Evolutionary conservation across 2,329 filamentous ascomycete genomes (phyloP).

Genomic region (Polytolypa hystricis): DNA sequence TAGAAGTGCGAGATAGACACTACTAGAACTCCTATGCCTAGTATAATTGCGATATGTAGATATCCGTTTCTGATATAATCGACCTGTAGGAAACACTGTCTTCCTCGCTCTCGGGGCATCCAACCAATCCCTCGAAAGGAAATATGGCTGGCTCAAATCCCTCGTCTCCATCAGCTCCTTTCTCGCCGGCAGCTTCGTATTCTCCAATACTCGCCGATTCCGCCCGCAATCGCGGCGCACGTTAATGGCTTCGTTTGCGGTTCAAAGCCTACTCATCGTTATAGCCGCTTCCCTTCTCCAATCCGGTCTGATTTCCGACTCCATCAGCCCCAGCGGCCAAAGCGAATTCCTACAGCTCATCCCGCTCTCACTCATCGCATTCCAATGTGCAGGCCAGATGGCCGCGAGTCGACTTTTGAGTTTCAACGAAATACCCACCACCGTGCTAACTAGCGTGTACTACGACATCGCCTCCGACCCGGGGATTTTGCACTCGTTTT

Average conservation of each 20-base stretch:
- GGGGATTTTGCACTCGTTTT: conserved; percentile 22
- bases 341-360: conserved; percentile 29
- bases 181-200: conserved; percentile 31
- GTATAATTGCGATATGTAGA: background rate
- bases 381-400: conserved; percentile 36
- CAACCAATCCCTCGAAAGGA: conserved; percentile 26
- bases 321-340: conserved; percentile 9
- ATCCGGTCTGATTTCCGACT: conserved; percentile 27
- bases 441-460: conserved; percentile 36
- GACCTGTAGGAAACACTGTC: conserved; percentile 39
- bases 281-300: conserved; percentile 32
- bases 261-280: conserved; percentile 28
- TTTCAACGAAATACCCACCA: conserved; percentile 35
- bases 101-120: conserved; percentile 37
- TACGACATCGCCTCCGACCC: conserved; percentile 36
- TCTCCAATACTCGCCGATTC: conserved; percentile 28
- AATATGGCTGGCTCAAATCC: conserved; percentile 35
- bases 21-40: background rate
- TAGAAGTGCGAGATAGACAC: background rate
- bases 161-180: conserved; percentile 32
- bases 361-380: conserved; percentile 32
- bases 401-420: conserved; percentile 31
- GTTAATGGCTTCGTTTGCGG: conserved; percentile 31
- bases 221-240: conserved; percentile 25
- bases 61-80: background rate